phyloP scores from a whole-genome alignment of 2,329 filamentous ascomycete genomes.

The Akanthomyces uredinophilus region DNA sequence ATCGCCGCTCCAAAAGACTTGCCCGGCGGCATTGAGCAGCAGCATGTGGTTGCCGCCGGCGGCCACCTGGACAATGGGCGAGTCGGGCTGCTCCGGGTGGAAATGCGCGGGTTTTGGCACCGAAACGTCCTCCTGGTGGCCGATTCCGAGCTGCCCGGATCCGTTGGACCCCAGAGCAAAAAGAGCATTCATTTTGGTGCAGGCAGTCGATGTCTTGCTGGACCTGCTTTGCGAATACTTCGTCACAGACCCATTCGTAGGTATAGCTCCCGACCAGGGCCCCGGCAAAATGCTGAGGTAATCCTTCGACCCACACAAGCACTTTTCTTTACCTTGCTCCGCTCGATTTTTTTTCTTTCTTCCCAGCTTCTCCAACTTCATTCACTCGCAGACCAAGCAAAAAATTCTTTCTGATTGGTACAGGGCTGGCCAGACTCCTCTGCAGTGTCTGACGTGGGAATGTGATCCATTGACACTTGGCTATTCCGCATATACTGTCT shows the following conservation, averaged over 20 bases:
- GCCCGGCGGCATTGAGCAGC: slow-evolving; percentile 55
- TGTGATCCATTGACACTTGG: slow-evolving; percentile 24
- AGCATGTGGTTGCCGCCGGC: slow-evolving; percentile 87
- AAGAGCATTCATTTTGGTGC: slow-evolving; percentile 42
- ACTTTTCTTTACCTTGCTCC: slow-evolving; percentile 8
- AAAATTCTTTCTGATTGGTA: background rate
- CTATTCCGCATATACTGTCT: slow-evolving; percentile 15
- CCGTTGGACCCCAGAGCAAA: slow-evolving; percentile 74
- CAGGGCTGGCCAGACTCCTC: background rate
- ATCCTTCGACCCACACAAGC: slow-evolving; percentile 7
- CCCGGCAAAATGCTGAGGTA: slow-evolving; percentile 8
- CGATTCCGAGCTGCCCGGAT: slow-evolving; percentile 68
- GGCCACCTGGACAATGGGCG: slow-evolving; percentile 35
- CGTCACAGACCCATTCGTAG: background rate
- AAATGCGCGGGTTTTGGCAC: slow-evolving; percentile 60
- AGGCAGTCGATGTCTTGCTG: background rate
- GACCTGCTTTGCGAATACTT: background rate
- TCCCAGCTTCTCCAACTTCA: slow-evolving; percentile 13
- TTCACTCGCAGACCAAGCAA: background rate
- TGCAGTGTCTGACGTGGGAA: slow-evolving; percentile 11
- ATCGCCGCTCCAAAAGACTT: slow-evolving; percentile 63
- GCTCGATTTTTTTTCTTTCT: slow-evolving; percentile 16
- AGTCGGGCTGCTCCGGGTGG: slow-evolving; percentile 31
- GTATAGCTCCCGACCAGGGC: background rate
- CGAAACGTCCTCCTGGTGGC: slow-evolving; percentile 66